A percentile compares a stretch with the other conserved stretches of the same genome.
Conservation (phyloP, 306 rosid genomes). For the Alnus glutinosa region DNA sequence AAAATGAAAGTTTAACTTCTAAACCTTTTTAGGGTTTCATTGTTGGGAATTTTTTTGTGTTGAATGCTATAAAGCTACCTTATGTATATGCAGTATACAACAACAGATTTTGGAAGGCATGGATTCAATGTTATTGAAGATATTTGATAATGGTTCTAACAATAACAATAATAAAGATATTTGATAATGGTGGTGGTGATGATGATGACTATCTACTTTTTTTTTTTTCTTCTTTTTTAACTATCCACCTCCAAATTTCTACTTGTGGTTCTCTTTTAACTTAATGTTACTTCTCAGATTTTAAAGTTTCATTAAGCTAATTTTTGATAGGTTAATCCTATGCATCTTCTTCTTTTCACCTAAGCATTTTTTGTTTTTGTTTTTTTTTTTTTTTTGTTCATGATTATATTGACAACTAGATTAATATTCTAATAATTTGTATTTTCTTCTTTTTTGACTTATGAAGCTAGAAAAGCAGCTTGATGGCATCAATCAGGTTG, state of each 20-base stretch:
- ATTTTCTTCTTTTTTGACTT: constrained; percentile 38
- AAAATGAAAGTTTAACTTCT: constrained; percentile 18
- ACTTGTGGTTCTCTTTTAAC: background rate
- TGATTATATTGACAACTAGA: constrained; percentile 29
- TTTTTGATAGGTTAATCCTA: background rate
- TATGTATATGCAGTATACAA: background rate
- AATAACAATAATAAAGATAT: background rate
- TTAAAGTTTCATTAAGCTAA: background rate
- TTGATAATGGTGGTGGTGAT: background rate
- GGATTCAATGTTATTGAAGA: background rate
- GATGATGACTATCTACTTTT: background rate
- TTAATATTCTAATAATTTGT: background rate
- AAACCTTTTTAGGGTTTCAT: background rate
- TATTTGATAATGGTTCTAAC: background rate
- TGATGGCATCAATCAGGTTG: constrained; percentile 79
- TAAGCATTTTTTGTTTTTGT: background rate
- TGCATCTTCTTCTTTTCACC: background rate
- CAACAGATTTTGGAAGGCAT: background rate
- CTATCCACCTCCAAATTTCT: background rate
- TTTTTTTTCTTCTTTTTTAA: background rate
- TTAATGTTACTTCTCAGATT: background rate
- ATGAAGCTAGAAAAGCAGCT: constrained; percentile 99
- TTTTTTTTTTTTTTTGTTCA: background rate
- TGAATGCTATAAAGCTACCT: background rate
- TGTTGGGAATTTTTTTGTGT: background rate